Conservation (phyloP, 495 filamentous ascomycete species). For the Glarea lozoyensis region DNA sequence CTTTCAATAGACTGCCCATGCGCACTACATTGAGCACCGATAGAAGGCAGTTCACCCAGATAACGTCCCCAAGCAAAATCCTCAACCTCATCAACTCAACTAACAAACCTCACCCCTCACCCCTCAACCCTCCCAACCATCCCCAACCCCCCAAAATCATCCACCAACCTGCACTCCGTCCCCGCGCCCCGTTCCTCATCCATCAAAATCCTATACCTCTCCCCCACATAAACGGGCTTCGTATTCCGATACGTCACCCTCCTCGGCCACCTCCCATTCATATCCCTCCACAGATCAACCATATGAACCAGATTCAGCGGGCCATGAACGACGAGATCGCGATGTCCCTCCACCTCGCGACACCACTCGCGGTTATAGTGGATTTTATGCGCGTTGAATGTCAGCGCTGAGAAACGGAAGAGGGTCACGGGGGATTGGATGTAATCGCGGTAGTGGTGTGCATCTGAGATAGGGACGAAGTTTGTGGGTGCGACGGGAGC, state of each 20-base stretch:
- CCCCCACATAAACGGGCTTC: slow-evolving; percentile 50
- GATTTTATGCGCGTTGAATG: slow-evolving; percentile 66
- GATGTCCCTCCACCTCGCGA: slow-evolving; percentile 49
- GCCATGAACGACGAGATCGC: slow-evolving; percentile 52
- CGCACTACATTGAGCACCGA: no score
- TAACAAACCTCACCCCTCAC: no score
- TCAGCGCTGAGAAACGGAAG: slow-evolving; percentile 65
- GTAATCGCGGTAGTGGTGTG: slow-evolving; percentile 34
- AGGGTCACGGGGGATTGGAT: slow-evolving; percentile 47
- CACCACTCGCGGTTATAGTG: slow-evolving; percentile 58
- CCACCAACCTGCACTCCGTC: slow-evolving; percentile 31
- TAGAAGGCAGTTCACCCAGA: no score
- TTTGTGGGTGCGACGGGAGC: not conserved
- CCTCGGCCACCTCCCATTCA: slow-evolving; percentile 28
- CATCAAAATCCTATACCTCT: slow-evolving; percentile 37
- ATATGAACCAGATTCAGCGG: slow-evolving; percentile 57
- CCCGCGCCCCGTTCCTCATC: slow-evolving; percentile 24
- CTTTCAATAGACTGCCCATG: no score
- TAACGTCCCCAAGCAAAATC: no score
- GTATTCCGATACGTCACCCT: slow-evolving; percentile 51
- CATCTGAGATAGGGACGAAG: slow-evolving; percentile 17
- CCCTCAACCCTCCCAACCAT: slow-evolving; percentile 39
- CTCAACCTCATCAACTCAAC: no score
- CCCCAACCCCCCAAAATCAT: slow-evolving; percentile 29
- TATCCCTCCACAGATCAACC: slow-evolving; percentile 55